Percentiles rank a stretch among this genome's conserved stretches.
phyloP scores from a whole-genome alignment of 1,284 basidiomycete genomes.

The Rhodotorula mucilaginosa region DNA sequence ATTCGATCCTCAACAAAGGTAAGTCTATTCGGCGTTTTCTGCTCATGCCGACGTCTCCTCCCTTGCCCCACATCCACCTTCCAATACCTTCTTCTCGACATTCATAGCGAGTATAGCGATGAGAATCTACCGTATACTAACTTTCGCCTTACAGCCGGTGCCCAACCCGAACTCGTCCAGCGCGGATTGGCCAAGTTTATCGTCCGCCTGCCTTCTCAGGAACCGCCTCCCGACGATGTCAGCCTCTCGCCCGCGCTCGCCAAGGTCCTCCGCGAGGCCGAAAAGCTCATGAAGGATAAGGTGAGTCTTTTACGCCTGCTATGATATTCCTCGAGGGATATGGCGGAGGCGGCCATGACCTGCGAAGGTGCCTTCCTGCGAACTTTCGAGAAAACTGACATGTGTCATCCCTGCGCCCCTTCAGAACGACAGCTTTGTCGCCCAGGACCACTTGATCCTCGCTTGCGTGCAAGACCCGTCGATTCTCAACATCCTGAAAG shows the following conservation, averaged over 20 bases:
- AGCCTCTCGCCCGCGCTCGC: conserved; percentile 61
- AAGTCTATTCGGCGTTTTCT: conserved; percentile 52
- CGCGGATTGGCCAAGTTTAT: conserved; percentile 43
- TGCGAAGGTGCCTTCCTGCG: no score
- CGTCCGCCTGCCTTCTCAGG: conserved; percentile 67
- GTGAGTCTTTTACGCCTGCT: conserved; percentile 22
- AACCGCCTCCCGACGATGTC: conserved; percentile 77
- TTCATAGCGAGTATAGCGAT: conserved; percentile 3
- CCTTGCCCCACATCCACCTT: background rate
- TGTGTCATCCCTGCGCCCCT: background rate
- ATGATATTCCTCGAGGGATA: no score
- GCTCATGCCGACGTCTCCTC: conserved; percentile 27
- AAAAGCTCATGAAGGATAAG: conserved; percentile 77
- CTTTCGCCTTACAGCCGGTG: conserved; percentile 42
- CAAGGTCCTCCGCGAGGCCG: conserved; percentile 75
- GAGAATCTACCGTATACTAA: conserved; percentile 6
- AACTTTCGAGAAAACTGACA: background rate
- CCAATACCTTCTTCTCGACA: conserved; percentile 23
- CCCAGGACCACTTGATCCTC: conserved; percentile 77
- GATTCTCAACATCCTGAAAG: conserved; percentile 67
- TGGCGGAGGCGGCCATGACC: no score
- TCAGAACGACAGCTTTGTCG: conserved; percentile 83
- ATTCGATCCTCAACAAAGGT: conserved; percentile 38
- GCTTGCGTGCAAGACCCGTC: conserved; percentile 72
- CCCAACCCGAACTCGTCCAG: conserved; percentile 37